These are phyloP conservation scores for Quercus phellos DNA, from an alignment of 331 rosid species.

Conservation along the genomic window DNA sequence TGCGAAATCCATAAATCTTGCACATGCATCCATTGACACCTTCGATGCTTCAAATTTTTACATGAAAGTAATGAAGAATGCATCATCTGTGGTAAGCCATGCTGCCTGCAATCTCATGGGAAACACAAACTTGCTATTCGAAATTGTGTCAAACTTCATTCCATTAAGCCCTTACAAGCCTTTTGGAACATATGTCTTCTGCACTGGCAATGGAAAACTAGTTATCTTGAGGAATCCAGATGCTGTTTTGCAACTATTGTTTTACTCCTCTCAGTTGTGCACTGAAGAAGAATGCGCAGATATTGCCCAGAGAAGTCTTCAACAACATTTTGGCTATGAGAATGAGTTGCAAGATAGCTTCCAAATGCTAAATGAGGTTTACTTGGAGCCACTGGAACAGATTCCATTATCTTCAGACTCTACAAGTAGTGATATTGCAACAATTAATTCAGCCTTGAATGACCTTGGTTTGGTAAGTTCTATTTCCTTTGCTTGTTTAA, in stretches of 20 bases:
- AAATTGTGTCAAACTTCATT: constrained; percentile 39
- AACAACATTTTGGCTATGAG: constrained; percentile 39
- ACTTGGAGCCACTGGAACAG: constrained; percentile 26
- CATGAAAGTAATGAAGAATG: constrained; percentile 44
- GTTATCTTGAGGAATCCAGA: constrained; percentile 40
- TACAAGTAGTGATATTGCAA: constrained; percentile 14
- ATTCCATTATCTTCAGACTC: constrained; percentile 47
- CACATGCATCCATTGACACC: neutral
- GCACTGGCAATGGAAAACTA: constrained; percentile 37
- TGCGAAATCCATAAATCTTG: neutral
- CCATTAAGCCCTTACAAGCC: constrained; percentile 68
- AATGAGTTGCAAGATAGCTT: constrained; percentile 29
- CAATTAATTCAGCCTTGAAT: constrained; percentile 34
- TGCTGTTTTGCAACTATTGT: constrained; percentile 57
- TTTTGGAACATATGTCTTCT: constrained; percentile 63
- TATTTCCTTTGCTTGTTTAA: neutral
- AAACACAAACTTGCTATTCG: constrained; percentile 49
- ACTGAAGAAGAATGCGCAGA: constrained; percentile 15
- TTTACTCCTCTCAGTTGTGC: constrained; percentile 44
- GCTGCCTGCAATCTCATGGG: constrained; percentile 68
- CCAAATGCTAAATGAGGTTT: constrained; percentile 27
- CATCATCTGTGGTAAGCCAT: constrained; percentile 47
- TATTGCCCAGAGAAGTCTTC: constrained; percentile 34
- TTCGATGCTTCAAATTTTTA: constrained; percentile 24
- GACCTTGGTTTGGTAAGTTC: constrained; percentile 64